Evolutionary conservation across 2,329 filamentous ascomycete genomes (phyloP), one percentile per base, ranked within the genome.

Genomic region (Polytolypa hystricis): DNA sequence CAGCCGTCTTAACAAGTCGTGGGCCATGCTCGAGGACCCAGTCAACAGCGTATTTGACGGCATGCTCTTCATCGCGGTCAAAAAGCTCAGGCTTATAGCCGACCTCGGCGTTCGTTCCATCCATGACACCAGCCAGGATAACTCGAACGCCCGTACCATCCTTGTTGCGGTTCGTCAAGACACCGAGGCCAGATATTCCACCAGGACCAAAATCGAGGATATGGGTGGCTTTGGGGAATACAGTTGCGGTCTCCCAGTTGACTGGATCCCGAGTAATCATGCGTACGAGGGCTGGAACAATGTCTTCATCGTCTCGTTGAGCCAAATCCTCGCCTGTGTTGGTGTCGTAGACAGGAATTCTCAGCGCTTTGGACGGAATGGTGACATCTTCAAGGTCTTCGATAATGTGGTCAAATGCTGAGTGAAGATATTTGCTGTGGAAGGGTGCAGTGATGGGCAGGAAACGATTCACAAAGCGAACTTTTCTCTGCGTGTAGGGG

Each of bases 31-130:
- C 87, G 62, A 93, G 93, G 40, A 98, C 86, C 93, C 93, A 98
- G 61, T 98, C 85, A 19, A 86, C 81, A 33, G 91, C 89, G 57
- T 86, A 96, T 60, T 87, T 91, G 53, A 98, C 81, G 4, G 91
- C 87, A 53, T 95, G 78, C 56, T 95, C 84, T 53, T 87, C 85
- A 56, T 98, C 91, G 39, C 91, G 82, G 57, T 98, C 89, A 51
- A 98, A 98, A 35, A 98, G 72, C 64, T 98, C 91, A 2, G 89
- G 82, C 71, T 98, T 98, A 71, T 95, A 98, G 38, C 91, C 91
- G 43, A 98, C 81, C 61, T 96, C 91, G 20, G 74, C 71, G 41
- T 93, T 81, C 14, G 86, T 86, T 35, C 89, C 89, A 52, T 89
- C 84, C 51, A 98, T 81, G n/a, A 85, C 75, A 45, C 93, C 91